Evolutionary conservation across 2,329 filamentous ascomycete species (phyloP), one percentile per base, ranked within the genome.

Genomic region (Chaetomiaceae sp.): DNA sequence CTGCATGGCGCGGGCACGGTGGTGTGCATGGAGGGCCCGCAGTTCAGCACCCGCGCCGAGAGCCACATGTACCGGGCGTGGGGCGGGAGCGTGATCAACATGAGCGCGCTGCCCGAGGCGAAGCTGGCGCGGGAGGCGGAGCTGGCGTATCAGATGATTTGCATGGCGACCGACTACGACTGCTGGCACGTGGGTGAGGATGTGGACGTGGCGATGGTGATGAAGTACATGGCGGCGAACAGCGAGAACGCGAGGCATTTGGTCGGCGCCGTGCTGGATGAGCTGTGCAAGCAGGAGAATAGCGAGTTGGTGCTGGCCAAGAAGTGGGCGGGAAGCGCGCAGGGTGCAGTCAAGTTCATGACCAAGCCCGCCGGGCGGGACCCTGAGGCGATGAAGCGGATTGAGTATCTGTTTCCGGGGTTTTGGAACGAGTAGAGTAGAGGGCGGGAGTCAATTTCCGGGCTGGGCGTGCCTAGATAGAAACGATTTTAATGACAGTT

Each of bases 161-260:
- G 92, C 78, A 99, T 99, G 94, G 89, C 90, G 30, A 99, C 94
- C 25, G 94, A 99, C 76, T 99, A 99, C 71, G 94, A 99, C 76
- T 97, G 92, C 82, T 99, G 94, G 94, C 87, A 91, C 67, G 84
- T 81, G 18, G 81, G 80, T 44, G 87, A 84, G 53, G 89, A 88
- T 60, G 94, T 99, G 58, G 91, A 90, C 57, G 94, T 99, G 20
- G 89, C 91, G 71, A 95, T 97, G 88, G 94, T 99, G 51, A 89
- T 96, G 84, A 87, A 84, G 56, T 89, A 95, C 72, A 99, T 99
- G 94, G 86, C 87, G 68, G 87, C 90, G 61, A 99, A 99, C 72
- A 80, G 88, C 48, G 79, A 86, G 66, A 99, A 97, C 66, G 94
- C 94, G 30, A 86, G 86, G 69, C 78, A 84, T 47, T 85, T 97